Percentiles rank a stretch among this genome's conserved stretches.
Conservation (phyloP, 331 rosid species). For the Rhamnella rubrinervis region DNA sequence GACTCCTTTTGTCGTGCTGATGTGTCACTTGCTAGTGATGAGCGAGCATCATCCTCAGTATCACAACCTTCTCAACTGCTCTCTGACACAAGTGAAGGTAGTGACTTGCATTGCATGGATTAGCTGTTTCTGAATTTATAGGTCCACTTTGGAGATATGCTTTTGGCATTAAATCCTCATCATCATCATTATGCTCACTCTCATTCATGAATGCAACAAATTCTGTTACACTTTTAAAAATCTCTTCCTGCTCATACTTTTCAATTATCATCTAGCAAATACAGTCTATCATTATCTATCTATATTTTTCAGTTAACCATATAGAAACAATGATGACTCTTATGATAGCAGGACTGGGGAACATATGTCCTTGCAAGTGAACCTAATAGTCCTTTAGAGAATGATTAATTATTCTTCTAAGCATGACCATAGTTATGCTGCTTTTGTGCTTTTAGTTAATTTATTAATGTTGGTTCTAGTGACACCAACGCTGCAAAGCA, state of each 20-base stretch:
- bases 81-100: slow-evolving; percentile 74
- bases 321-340: slow-evolving; percentile 47
- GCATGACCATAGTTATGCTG: neutral
- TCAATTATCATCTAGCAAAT: slow-evolving; percentile 7
- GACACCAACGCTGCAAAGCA: slow-evolving; percentile 7
- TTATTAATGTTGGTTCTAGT: slow-evolving; percentile 1
- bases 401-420: slow-evolving; percentile 40
- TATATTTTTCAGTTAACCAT: slow-evolving; percentile 25
- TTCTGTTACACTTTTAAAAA: no score
- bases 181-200: slow-evolving; percentile 1
- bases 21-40: slow-evolving; percentile 52
- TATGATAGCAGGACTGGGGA: slow-evolving; percentile 26
- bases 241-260: neutral
- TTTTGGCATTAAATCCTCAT: slow-evolving; percentile 5
- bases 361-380: slow-evolving; percentile 50
- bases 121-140: slow-evolving; percentile 10
- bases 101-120: slow-evolving; percentile 4
- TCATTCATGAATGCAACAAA: neutral
- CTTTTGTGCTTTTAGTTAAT: neutral
- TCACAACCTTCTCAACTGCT: slow-evolving; percentile 39
- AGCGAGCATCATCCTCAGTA: slow-evolving; percentile 40
- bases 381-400: slow-evolving; percentile 46
- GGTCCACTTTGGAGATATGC: slow-evolving; percentile 7
- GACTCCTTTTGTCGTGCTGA: slow-evolving; percentile 87
- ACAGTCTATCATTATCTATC: slow-evolving; percentile 14